These are phyloP conservation scores for Incumbomyces delicatus DNA, from an alignment of 2,329 filamentous ascomycete species.

Conservation along the genomic window DNA sequence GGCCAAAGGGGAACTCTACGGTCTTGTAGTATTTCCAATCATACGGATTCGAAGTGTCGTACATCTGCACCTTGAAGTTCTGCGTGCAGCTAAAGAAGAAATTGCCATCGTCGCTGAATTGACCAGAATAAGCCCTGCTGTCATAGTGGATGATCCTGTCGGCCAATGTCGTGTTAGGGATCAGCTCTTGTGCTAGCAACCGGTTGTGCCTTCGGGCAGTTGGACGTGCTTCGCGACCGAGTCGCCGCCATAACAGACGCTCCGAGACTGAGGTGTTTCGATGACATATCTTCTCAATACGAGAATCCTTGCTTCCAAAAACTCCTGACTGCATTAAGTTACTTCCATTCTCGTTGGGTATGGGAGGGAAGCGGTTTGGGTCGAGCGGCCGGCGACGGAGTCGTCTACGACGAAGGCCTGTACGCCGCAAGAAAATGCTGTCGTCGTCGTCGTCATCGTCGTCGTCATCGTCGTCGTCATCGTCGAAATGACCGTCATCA, in stretches of 20 bases:
- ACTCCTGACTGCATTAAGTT: slow-evolving; percentile 72
- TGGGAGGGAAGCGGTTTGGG: slow-evolving; percentile 60
- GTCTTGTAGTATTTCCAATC: slow-evolving; percentile 95
- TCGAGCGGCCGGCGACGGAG: slow-evolving; percentile 38
- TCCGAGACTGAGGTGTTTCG: slow-evolving; percentile 53
- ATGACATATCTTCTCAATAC: slow-evolving; percentile 42
- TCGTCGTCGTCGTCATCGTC: slow-evolving; percentile 26
- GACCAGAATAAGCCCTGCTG: slow-evolving; percentile 80
- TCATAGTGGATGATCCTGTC: slow-evolving; percentile 86
- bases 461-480: slow-evolving; percentile 18
- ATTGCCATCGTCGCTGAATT: slow-evolving; percentile 94
- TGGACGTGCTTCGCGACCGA: slow-evolving; percentile 55
- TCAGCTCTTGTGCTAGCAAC: slow-evolving; percentile 60
- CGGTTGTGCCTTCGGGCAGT: slow-evolving; percentile 52
- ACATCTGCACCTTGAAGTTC: slow-evolving; percentile 92
- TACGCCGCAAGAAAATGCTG: slow-evolving; percentile 20
- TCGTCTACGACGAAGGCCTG: slow-evolving; percentile 29
- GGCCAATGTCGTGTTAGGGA: slow-evolving; percentile 60
- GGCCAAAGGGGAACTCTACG: slow-evolving; percentile 70
- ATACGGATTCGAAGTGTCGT: slow-evolving; percentile 92
- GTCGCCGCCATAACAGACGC: slow-evolving; percentile 68
- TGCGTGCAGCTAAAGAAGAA: slow-evolving; percentile 92
- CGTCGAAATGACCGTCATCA: slow-evolving; percentile 15
- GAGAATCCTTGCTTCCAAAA: slow-evolving; percentile 62
- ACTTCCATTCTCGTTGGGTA: slow-evolving; percentile 67